Percentiles rank a stretch among this genome's conserved stretches.
These are phyloP conservation scores for Gymnopilus junonius DNA, from an alignment of 768 basidiomycete species.

Conservation along the genomic window DNA sequence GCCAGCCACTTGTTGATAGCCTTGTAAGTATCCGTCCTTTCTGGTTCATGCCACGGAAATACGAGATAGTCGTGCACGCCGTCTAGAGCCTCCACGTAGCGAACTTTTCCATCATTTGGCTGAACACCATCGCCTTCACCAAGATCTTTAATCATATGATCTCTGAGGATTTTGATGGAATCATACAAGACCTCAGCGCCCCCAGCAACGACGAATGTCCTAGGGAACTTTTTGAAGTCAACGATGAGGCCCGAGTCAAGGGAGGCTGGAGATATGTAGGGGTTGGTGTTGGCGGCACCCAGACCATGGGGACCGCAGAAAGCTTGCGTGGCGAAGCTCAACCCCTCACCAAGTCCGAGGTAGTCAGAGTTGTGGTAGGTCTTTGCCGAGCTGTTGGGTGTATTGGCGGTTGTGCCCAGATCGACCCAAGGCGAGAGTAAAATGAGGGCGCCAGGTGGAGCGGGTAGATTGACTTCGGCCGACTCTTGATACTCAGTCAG, in stretches of 20 bases:
- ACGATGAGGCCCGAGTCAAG: constrained; percentile 37
- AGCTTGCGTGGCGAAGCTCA: constrained; percentile 39
- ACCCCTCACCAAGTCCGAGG: constrained; percentile 28
- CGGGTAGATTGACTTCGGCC: constrained; percentile 38
- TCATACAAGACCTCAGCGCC: constrained; percentile 64
- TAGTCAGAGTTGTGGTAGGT: constrained; percentile 41
- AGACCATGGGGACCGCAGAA: constrained; percentile 54
- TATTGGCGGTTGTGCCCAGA: constrained; percentile 41
- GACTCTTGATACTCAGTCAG: constrained; percentile 52
- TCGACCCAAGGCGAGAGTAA: constrained; percentile 65
- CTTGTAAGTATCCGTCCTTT: constrained; percentile 49
- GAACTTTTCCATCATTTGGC: constrained; percentile 45
- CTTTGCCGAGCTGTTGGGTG: constrained; percentile 41
- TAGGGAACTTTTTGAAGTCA: constrained; percentile 60
- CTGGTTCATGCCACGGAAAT: constrained; percentile 56
- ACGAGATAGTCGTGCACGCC: constrained; percentile 58
- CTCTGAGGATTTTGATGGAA: constrained; percentile 46
- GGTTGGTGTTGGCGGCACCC: constrained; percentile 48
- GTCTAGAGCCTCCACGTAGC: constrained; percentile 54
- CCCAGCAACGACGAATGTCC: constrained; percentile 62
- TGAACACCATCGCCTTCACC: constrained; percentile 45
- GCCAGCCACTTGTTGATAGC: constrained; percentile 54
- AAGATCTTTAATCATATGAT: constrained; percentile 55
- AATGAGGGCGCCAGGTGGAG: constrained; percentile 51
- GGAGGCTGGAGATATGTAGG: constrained; percentile 66